Evolutionary conservation across 768 basidiomycete species (phyloP), one percentile per base, ranked within the genome.

Genomic region (Tricholoma hemisulphureum): DNA sequence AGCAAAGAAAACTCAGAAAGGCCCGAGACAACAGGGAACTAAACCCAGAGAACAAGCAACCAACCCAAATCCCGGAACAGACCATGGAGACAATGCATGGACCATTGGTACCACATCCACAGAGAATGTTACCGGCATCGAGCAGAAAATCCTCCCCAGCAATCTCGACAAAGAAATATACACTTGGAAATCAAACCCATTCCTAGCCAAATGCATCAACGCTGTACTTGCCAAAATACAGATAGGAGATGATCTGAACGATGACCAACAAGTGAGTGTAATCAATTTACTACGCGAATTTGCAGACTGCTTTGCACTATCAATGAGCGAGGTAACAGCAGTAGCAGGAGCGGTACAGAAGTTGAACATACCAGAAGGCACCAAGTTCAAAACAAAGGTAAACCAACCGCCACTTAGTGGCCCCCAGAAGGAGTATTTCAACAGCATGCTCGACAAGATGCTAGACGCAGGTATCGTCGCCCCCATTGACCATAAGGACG

Each of bases 391-490:
- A n/a, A n/a, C n/a, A n/a, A n/a, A n/a, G n/a, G n/a, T n/a, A n/a
- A n/a, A n/a, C n/a, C n/a, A n/a, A n/a, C n/a, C n/a, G n/a, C n/a
- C n/a, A n/a, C n/a, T n/a, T n/a, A n/a, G n/a, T n/a, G 63, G 59
- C 21, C 65, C 70, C 0, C 78, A 79, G 57, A 53, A 60, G 14
- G 62, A 63, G 11, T 78, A 64, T 46, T 58, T 73, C 13, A 60
- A 71, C 29, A 29, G 59, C 3, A 65, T 68, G 6, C 50, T 80
- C 1, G 71, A 77, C 21, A 66, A 73, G 11, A 69, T 81, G 66
- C 50, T 67, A 2, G 61, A 48, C 0, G n/a, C n/a, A n/a, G n/a
- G n/a, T n/a, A n/a, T n/a, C n/a, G n/a, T n/a, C n/a, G n/a, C n/a
- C n/a, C n/a, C n/a, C n/a, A n/a, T n/a, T n/a, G n/a, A n/a, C n/a